Evolutionary conservation across 805 yeast genomes (phyloP).

Genomic region (Zygosaccharomyces bisporus): DNA sequence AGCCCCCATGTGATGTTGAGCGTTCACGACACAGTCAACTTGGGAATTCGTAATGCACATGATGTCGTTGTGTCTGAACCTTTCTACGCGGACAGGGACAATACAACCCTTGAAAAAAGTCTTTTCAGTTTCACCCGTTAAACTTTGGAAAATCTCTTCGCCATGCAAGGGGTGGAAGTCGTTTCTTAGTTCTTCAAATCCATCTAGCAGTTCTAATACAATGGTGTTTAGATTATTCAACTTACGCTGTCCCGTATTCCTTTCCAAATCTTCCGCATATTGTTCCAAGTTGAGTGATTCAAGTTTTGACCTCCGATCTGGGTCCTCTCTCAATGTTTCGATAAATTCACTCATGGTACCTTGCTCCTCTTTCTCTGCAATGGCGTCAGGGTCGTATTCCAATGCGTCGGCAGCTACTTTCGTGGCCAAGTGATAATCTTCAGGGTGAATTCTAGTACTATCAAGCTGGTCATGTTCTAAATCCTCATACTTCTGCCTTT

Average conservation of each 20-base stretch:
- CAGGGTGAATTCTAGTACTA: constrained; percentile 96
- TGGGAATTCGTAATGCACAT: constrained; percentile 53
- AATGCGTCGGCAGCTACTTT: constrained; percentile 98
- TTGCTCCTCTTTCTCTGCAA: constrained; percentile 51
- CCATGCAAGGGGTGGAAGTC: constrained; percentile 61
- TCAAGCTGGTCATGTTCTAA: constrained; percentile 79
- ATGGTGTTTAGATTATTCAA: constrained; percentile 35
- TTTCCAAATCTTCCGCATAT: constrained; percentile 84
- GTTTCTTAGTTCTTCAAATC: constrained; percentile 81
- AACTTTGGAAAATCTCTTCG: constrained; percentile 75
- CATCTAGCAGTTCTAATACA: constrained; percentile 70
- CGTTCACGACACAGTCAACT: constrained; percentile 55
- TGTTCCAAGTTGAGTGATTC: constrained; percentile 87
- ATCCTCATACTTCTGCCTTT: constrained; percentile 42
- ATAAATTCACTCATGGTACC: constrained; percentile 40
- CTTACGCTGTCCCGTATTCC: constrained; percentile 38
- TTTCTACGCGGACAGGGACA: constrained; percentile 69
- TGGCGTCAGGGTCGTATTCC: constrained; percentile 91
- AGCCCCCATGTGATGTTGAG: constrained; percentile 45
- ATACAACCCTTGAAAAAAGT: constrained; percentile 65
- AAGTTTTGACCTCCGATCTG: constrained; percentile 74
- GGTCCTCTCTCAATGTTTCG: constrained; percentile 54
- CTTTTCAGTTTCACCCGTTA: constrained; percentile 80
- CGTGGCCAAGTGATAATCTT: constrained; percentile 91
- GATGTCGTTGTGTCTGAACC: constrained; percentile 41